A percentile compares a stretch with the other conserved stretches of the same genome.
Evolutionary conservation across 495 filamentous ascomycete species (phyloP).

Genomic region (Daldinia grandis): DNA sequence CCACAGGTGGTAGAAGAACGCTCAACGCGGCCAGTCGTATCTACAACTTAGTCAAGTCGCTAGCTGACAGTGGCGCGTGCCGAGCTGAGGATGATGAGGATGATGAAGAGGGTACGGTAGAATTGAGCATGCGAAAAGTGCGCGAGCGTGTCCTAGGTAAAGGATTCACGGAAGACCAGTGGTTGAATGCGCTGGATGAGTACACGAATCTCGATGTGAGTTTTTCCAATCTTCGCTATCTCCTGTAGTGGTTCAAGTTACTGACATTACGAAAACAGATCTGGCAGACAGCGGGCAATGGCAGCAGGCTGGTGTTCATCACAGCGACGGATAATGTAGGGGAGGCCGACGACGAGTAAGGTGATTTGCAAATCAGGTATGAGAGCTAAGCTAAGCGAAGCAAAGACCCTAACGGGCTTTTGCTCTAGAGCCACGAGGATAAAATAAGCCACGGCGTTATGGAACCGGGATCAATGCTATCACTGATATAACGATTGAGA

Average conservation of each 20-base stretch:
- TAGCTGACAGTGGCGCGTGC: conserved; percentile 79
- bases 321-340: conserved; percentile 50
- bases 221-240: conserved; percentile 35
- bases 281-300: conserved; percentile 92
- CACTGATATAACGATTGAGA: conserved; percentile 19
- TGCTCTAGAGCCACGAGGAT: neutral
- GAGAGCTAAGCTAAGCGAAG: neutral
- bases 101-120: conserved; percentile 60
- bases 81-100: conserved; percentile 67
- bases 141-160: conserved; percentile 91
- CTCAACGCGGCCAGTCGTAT: conserved; percentile 88
- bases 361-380: neutral
- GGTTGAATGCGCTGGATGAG: conserved; percentile 84
- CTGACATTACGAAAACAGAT: conserved; percentile 62
- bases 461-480: conserved; percentile 13
- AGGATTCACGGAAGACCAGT: conserved; percentile 95
- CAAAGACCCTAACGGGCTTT: neutral
- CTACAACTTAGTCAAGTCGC: conserved; percentile 86
- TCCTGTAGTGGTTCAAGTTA: conserved; percentile 32
- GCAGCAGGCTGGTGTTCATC: conserved; percentile 83
- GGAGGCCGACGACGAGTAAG: conserved; percentile 38
- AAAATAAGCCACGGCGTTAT: conserved; percentile 31
- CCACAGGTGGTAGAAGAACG: conserved; percentile 64
- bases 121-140: conserved; percentile 85
- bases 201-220: conserved; percentile 89